Percentiles rank a stretch among this genome's conserved stretches.
phyloP scores from a whole-genome alignment of 2,329 filamentous ascomycete genomes.

The Trichoderma koningii region DNA sequence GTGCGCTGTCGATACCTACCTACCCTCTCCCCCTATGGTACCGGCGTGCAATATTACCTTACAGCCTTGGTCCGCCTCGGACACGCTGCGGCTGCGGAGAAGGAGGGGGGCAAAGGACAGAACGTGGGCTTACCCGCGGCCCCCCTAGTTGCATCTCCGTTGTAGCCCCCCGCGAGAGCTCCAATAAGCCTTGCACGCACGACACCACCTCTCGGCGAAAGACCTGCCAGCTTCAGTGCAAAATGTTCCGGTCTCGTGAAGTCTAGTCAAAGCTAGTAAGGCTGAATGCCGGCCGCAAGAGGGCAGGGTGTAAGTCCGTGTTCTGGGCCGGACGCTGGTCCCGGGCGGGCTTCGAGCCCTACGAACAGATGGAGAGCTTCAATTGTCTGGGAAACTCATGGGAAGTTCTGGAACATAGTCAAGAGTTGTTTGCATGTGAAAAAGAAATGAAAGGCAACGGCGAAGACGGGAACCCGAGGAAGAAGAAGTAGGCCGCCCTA shows the following conservation, averaged over 20 bases:
- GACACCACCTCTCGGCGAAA: constrained; percentile 3
- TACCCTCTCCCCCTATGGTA: neutral
- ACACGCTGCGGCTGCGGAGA: constrained; percentile 11
- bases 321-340: neutral
- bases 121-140: constrained; percentile 13
- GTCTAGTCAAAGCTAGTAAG: neutral
- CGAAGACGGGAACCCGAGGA: neutral
- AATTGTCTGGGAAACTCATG: neutral
- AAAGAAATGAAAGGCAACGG: neutral
- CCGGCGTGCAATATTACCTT: neutral
- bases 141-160: constrained; percentile 11
- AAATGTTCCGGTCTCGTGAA: neutral
- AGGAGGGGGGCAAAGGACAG: constrained; percentile 1
- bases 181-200: constrained; percentile 6
- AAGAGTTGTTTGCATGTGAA: neutral
- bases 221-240: neutral
- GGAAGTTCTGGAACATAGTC: neutral
- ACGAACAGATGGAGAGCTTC: neutral
- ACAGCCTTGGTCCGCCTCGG: neutral
- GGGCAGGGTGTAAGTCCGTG: neutral
- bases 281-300: neutral
- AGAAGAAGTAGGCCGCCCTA: neutral
- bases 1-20: neutral
- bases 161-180: neutral
- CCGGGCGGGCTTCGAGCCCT: neutral